Evolutionary conservation across 169 alveolate species (phyloP).

Genomic region (Cryptosporidium muris): DNA sequence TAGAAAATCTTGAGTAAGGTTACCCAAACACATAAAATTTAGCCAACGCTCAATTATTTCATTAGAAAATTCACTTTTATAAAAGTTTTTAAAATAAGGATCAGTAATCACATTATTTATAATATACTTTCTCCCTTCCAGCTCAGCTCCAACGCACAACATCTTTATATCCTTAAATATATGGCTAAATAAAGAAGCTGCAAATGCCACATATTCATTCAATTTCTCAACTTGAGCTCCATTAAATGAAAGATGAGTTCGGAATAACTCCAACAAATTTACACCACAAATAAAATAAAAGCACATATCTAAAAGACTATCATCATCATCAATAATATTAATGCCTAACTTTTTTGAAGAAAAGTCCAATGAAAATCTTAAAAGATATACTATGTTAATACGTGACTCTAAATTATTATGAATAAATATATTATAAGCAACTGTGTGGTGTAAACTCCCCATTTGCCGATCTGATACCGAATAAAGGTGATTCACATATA

Average conservation of each 20-base stretch:
- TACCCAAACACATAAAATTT: no score
- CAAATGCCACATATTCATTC: not conserved
- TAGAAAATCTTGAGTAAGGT: no score
- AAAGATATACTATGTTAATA: constrained; percentile 2
- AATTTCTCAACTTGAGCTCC: not conserved
- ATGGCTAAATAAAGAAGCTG: constrained; percentile 11
- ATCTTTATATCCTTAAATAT: not conserved
- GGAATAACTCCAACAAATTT: constrained; percentile 11
- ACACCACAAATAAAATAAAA: constrained; percentile 22
- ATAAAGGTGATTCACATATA: not conserved
- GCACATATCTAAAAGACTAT: not conserved
- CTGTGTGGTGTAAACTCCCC: no score
- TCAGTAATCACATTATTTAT: not conserved
- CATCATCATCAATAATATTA: not conserved
- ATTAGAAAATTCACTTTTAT: no score
- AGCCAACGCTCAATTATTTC: no score
- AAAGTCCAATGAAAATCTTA: not conserved
- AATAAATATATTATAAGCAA: no score
- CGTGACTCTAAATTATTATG: not conserved
- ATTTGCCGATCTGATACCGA: no score
- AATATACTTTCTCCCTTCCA: constrained; percentile 7
- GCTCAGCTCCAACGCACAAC: not conserved
- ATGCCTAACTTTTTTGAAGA: not conserved
- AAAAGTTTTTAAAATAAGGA: no score
- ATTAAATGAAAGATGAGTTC: not conserved